These are phyloP conservation scores for Backusella tarrabulga DNA, from an alignment of 192 early-diverging fungal genomes.

Conservation along the genomic window DNA sequence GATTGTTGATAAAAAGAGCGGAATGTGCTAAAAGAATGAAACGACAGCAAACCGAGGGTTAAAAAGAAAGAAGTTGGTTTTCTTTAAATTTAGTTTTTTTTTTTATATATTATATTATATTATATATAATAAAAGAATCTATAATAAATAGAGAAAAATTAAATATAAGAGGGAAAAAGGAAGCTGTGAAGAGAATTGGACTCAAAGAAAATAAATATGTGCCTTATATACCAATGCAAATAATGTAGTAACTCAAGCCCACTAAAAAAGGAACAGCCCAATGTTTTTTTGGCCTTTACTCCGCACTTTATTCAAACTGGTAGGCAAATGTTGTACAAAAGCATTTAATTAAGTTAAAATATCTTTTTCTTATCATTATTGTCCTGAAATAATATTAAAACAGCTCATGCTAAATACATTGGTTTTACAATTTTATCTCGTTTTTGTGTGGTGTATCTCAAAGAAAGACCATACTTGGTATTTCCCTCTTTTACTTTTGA, in stretches of 20 bases:
- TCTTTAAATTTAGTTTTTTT: neutral
- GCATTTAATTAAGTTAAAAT: slow-evolving; percentile 7
- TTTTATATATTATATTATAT: slow-evolving; percentile 11
- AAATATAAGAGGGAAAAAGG: slow-evolving; percentile 7
- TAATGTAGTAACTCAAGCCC: neutral
- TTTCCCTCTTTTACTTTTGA: neutral
- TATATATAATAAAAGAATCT: neutral
- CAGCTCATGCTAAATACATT: neutral
- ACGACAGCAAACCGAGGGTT: neutral
- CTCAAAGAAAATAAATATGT: neutral
- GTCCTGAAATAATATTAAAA: neutral
- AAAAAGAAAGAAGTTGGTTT: slow-evolving; percentile 9
- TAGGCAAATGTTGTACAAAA: neutral
- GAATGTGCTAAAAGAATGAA: slow-evolving; percentile 5
- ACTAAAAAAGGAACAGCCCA: neutral
- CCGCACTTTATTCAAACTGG: neutral
- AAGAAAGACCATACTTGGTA: neutral
- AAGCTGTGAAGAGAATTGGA: neutral
- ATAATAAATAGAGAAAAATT: slow-evolving; percentile 4
- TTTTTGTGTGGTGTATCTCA: neutral
- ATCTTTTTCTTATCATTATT: slow-evolving; percentile 2
- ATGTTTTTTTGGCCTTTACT: neutral
- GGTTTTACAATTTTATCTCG: neutral
- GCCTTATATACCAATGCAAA: neutral
- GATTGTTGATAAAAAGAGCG: slow-evolving; percentile 3